Conservation (phyloP, 768 basidiomycete species). For the Boletus rex-veris region DNA sequence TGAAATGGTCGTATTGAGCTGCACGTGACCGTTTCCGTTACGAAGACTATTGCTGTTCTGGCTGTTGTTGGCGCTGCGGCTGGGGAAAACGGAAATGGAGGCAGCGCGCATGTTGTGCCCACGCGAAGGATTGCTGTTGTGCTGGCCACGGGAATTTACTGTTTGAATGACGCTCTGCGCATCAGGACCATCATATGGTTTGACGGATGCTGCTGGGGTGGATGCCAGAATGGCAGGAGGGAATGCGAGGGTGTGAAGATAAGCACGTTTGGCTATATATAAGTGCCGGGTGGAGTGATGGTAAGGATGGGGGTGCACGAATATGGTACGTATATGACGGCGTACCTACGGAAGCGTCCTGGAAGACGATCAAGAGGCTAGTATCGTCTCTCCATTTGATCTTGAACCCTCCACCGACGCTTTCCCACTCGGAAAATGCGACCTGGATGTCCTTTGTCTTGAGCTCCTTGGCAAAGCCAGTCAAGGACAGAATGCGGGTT, state of each 20-base stretch:
- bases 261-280: slow-evolving; percentile 37
- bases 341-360: slow-evolving; percentile 87
- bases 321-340: slow-evolving; percentile 16
- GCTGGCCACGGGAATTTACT: slow-evolving; percentile 71
- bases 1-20: slow-evolving; percentile 41
- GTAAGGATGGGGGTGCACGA: slow-evolving; percentile 1
- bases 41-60: slow-evolving; percentile 31
- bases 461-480: slow-evolving; percentile 92
- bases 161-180: slow-evolving; percentile 82
- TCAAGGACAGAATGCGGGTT: slow-evolving; percentile 89
- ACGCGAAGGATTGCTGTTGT: slow-evolving; percentile 58
- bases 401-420: slow-evolving; percentile 86
- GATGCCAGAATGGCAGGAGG: slow-evolving; percentile 67
- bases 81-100: slow-evolving; percentile 62
- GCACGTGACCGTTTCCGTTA: slow-evolving; percentile 37
- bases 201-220: slow-evolving; percentile 59
- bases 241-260: slow-evolving; percentile 83
- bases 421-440: slow-evolving; percentile 89
- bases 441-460: slow-evolving; percentile 96
- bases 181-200: slow-evolving; percentile 93
- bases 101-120: slow-evolving; percentile 68
- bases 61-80: slow-evolving; percentile 42
- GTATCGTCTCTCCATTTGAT: slow-evolving; percentile 99
- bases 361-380: slow-evolving; percentile 91
- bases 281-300: neutral